Evolutionary conservation across 306 rosid species (phyloP).

Genomic region (Lotus japonicus): DNA sequence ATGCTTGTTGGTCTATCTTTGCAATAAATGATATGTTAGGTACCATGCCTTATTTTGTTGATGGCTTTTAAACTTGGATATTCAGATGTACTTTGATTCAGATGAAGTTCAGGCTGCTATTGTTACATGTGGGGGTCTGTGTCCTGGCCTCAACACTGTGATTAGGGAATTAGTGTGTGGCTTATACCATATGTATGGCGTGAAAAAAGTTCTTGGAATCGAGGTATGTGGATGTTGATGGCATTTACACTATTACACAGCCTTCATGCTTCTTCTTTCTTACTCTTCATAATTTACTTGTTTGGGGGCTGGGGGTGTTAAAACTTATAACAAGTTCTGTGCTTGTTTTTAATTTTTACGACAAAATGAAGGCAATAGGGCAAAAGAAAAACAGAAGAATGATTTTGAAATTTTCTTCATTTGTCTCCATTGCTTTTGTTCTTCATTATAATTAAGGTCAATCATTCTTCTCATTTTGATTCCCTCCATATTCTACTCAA

Average conservation of each 20-base stretch:
- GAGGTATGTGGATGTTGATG: conserved; percentile 37
- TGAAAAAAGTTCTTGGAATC: conserved; percentile 75
- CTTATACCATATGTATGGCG: conserved; percentile 83
- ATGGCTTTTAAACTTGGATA: background rate
- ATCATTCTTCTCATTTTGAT: background rate
- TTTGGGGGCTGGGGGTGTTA: background rate
- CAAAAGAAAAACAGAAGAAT: background rate
- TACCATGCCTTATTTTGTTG: background rate
- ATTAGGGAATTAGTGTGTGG: conserved; percentile 92
- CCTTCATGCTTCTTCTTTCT: background rate
- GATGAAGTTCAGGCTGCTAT: conserved; percentile 91
- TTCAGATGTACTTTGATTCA: conserved; percentile 70
- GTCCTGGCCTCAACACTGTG: conserved; percentile 98
- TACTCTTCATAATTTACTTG: background rate
- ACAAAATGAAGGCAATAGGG: background rate
- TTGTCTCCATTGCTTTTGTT: background rate
- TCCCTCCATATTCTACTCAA: background rate
- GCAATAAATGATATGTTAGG: background rate
- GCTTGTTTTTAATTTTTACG: background rate
- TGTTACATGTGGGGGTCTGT: conserved; percentile 96
- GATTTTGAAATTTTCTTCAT: background rate
- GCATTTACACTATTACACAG: background rate
- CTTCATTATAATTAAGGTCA: background rate
- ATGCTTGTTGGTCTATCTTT: background rate
- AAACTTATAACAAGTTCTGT: background rate